Percentiles rank a stretch among this genome's conserved stretches.
Conservation (phyloP, 345 rosid species). For the Sonneratia alba region DNA sequence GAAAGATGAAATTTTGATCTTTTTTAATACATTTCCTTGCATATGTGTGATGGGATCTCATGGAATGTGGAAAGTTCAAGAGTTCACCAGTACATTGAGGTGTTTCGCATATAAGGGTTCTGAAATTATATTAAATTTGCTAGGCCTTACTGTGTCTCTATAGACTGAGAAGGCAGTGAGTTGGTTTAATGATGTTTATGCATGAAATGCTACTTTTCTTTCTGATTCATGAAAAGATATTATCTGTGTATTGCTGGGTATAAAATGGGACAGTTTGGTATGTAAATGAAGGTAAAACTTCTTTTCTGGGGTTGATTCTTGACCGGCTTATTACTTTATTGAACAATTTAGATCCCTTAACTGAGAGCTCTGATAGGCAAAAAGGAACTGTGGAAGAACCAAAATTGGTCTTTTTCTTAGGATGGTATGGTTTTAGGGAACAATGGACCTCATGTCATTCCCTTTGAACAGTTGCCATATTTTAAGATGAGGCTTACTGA, state of each 20-base stretch:
- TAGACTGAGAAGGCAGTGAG: neutral
- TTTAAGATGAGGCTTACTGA: neutral
- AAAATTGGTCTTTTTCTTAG: neutral
- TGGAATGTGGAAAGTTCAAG: neutral
- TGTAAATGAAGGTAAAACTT: neutral
- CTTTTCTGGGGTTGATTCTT: neutral
- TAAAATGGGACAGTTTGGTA: neutral
- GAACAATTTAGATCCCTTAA: too few species aligned
- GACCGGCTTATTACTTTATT: neutral
- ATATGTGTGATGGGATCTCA: neutral
- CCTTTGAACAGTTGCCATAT: constrained; percentile 36
- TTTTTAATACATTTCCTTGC: neutral
- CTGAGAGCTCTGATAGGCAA: neutral
- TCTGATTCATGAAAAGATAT: neutral
- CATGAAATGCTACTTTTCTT: neutral
- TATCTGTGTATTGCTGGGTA: neutral
- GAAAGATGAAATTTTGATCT: neutral
- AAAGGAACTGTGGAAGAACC: constrained; percentile 11
- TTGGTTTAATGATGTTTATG: neutral
- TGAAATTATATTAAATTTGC: neutral
- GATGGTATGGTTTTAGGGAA: neutral
- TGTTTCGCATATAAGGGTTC: neutral
- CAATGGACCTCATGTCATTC: constrained; percentile 27
- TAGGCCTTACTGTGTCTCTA: neutral
- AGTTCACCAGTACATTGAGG: neutral